Base-by-base conservation (phyloP, 768 basidiomycete species). In the Trametes gibbosa region DNA sequence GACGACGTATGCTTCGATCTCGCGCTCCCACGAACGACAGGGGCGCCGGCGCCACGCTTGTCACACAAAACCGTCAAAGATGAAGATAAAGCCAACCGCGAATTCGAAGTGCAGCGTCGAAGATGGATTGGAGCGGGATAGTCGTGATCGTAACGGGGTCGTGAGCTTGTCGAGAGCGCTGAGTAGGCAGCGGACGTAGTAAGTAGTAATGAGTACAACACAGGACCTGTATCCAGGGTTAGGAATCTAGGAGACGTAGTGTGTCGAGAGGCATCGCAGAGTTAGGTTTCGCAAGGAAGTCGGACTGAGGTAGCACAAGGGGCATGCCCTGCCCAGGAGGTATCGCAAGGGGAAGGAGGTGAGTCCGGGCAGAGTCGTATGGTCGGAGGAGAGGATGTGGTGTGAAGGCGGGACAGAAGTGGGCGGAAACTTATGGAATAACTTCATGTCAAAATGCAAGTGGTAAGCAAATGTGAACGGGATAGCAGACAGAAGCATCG, bases 61-160 rank as follows among this genome's bases (percentile, higher is more conserved):
- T 32, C 12, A 29, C 46, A 5, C 6, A 46, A 16, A n/a, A 10
- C 25, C 25, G 16, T 25, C 12, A 48, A 1, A 23, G 10, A 24
- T 12, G 25, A 3, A 5, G 29, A 21, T 7, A 16, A 34, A 34
- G 17, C n/a, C 29, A 5, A 0, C 10, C 27, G 6, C 47, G 32
- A 34, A 43, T 9, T 13, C 48, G 16, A 10, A 21, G 32, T n/a
- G 17, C 19, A 13, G 23, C 54, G 42, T 10, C 49, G 47, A 39
- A 56, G 17, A 41, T 59, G 17, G 45, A 56, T 51, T 50, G 29
- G 29, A 32, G 10, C 21, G 17, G 50, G 19, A 13, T n/a, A 53
- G 59, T 63, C 57, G 25, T 63, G 43, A 58, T 58, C 59, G 58
- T 61, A 58, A 58, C 56, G 46, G 40, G 56, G 63, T 64, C 63